Conservation (phyloP, 768 basidiomycete genomes). For the Serendipita vermifera region DNA sequence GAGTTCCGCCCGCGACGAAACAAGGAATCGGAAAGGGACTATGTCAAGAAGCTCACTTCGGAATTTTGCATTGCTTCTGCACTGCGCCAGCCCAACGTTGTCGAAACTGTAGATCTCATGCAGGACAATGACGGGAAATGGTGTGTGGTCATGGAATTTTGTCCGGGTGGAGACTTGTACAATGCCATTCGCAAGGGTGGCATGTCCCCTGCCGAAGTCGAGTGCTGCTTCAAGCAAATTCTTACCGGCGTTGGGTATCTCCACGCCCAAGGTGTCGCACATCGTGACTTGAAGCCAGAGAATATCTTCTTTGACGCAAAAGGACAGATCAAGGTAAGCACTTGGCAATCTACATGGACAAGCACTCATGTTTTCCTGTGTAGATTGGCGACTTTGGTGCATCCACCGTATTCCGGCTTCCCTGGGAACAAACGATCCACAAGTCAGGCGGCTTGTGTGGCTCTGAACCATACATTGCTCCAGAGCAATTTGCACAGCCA, state of each 20-base stretch:
- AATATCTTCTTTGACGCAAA: slow-evolving; percentile 89
- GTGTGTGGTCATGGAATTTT: slow-evolving; percentile 99
- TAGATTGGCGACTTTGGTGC: slow-evolving; percentile 98
- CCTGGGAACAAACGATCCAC: slow-evolving; percentile 95
- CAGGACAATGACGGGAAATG: slow-evolving; percentile 93
- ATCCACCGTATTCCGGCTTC: slow-evolving; percentile 95
- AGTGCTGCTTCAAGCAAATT: slow-evolving; percentile 97
- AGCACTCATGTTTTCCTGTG: slow-evolving; percentile 14
- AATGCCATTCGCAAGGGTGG: slow-evolving; percentile 96
- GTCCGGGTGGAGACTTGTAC: slow-evolving; percentile 94
- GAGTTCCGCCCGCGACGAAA: slow-evolving; percentile 97
- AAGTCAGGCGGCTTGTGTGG: slow-evolving; percentile 96
- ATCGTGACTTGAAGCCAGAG: slow-evolving; percentile 97
- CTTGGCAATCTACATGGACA: slow-evolving; percentile 10
- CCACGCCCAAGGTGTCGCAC: slow-evolving; percentile 93
- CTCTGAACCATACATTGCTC: slow-evolving; percentile 97
- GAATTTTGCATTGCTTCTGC: slow-evolving; percentile 99
- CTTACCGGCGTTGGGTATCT: slow-evolving; percentile 78
- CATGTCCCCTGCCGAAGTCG: slow-evolving; percentile 85
- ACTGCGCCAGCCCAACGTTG: slow-evolving; percentile 83
- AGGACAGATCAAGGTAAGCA: slow-evolving; percentile 78
- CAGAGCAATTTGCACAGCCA: slow-evolving; percentile 78
- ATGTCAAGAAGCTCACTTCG: slow-evolving; percentile 98
- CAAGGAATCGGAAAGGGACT: slow-evolving; percentile 98
- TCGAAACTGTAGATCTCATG: slow-evolving; percentile 98